Evolutionary conservation across 257 asterid species (phyloP).

Genomic region (Schizonepeta tenuifolia): DNA sequence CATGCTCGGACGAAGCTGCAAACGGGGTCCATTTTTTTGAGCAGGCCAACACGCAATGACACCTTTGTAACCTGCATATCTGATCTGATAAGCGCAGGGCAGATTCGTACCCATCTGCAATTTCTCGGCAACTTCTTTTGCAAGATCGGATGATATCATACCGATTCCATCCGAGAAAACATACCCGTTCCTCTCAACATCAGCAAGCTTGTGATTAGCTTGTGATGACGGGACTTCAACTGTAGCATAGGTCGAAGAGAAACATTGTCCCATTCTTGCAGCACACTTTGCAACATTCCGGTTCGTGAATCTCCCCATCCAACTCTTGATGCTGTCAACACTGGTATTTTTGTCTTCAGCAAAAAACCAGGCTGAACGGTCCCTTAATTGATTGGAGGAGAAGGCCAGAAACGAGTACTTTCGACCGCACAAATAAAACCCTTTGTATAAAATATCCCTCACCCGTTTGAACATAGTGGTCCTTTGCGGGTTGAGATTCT

Average conservation of each 20-base stretch:
- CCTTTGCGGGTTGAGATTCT: slow-evolving; percentile 47
- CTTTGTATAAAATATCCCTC: slow-evolving; percentile 47
- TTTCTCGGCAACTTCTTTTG: slow-evolving; percentile 71
- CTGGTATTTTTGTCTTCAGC: slow-evolving; percentile 56
- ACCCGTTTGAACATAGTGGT: slow-evolving; percentile 80
- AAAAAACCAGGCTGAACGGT: slow-evolving; percentile 95
- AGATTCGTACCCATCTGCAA: slow-evolving; percentile 57
- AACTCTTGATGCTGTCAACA: slow-evolving; percentile 51
- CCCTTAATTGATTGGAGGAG: slow-evolving; percentile 88
- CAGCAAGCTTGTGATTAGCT: slow-evolving; percentile 49
- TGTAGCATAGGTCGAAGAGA: slow-evolving; percentile 96
- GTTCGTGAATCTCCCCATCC: slow-evolving; percentile 83
- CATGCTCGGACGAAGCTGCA: slow-evolving; percentile 78
- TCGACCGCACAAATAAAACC: slow-evolving; percentile 79
- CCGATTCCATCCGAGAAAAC: slow-evolving; percentile 94
- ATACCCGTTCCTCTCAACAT: slow-evolving; percentile 62
- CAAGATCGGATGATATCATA: slow-evolving; percentile 72
- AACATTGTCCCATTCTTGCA: slow-evolving; percentile 96
- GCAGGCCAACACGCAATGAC: slow-evolving; percentile 87
- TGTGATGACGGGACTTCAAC: slow-evolving; percentile 55
- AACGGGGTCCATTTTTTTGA: slow-evolving; percentile 39
- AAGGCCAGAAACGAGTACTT: slow-evolving; percentile 80
- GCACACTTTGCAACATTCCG: slow-evolving; percentile 83
- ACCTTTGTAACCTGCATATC: slow-evolving; percentile 91
- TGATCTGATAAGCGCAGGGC: slow-evolving; percentile 90